These are phyloP conservation scores for Chaetomiaceae sp. DNA, from an alignment of 2,329 filamentous ascomycete genomes.

Conservation along the genomic window DNA sequence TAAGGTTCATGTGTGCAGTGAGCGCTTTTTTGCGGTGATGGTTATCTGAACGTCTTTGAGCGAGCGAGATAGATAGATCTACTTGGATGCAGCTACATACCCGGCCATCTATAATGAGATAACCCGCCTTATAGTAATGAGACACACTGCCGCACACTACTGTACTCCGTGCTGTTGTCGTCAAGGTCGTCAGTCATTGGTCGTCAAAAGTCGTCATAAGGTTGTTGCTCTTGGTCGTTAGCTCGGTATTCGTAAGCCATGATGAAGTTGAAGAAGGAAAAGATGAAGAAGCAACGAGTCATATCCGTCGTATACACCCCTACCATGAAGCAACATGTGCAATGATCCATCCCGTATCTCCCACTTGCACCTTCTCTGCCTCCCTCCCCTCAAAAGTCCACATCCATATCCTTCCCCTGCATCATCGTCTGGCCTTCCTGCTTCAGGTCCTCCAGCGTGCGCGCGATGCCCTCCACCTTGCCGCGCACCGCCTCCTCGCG, in stretches of 20 bases:
- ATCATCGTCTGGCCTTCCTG: constrained; percentile 53
- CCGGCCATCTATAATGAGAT: constrained; percentile 1
- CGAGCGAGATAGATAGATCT: not conserved
- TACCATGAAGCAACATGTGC: not conserved
- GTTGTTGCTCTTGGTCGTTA: constrained; percentile 12
- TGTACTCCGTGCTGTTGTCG: constrained; percentile 6
- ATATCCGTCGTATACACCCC: constrained; percentile 4
- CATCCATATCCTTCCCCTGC: constrained; percentile 35
- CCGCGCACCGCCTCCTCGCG: constrained; percentile 49
- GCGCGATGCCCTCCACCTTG: constrained; percentile 48
- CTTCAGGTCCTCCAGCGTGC: constrained; percentile 49
- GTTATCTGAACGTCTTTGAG: not conserved
- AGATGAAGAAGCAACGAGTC: not conserved
- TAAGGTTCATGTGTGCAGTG: too few species aligned
- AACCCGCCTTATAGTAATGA: not conserved
- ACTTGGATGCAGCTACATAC: constrained; percentile 5
- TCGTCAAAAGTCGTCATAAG: constrained; percentile 16
- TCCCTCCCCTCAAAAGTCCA: constrained; percentile 17
- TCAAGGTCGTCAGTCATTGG: constrained; percentile 8
- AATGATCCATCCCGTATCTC: not conserved
- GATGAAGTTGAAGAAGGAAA: not conserved
- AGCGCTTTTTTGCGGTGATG: too few species aligned
- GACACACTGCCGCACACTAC: not conserved
- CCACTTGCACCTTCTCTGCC: not conserved
- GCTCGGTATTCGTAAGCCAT: constrained; percentile 11